Evolutionary conservation across 2,329 filamentous ascomycete genomes (phyloP).

Genomic region (Cytospora mali): DNA sequence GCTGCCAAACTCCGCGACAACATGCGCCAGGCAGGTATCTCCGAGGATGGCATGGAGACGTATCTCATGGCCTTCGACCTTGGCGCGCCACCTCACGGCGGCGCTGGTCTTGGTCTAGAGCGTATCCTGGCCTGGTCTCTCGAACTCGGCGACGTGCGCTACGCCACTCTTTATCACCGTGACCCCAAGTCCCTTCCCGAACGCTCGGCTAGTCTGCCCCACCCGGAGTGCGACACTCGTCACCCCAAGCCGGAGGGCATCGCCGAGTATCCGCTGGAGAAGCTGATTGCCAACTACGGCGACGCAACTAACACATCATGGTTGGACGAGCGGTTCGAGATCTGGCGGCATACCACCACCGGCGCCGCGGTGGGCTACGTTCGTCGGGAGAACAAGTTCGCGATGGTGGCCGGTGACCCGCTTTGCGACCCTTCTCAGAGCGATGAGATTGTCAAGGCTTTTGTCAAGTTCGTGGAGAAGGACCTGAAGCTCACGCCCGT

Average conservation of each 20-base stretch:
- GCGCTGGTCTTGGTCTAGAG: constrained; percentile 87
- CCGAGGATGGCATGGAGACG: constrained; percentile 83
- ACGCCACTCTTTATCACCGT: constrained; percentile 83
- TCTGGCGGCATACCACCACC: constrained; percentile 79
- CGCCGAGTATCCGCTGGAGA: constrained; percentile 61
- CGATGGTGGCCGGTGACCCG: constrained; percentile 84
- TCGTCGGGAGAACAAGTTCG: constrained; percentile 70
- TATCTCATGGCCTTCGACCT: constrained; percentile 88
- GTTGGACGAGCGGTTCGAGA: constrained; percentile 84
- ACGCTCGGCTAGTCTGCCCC: constrained; percentile 68
- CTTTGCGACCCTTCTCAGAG: constrained; percentile 82
- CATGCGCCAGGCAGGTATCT: constrained; percentile 75
- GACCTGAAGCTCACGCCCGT: constrained; percentile 74
- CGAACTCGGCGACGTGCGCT: constrained; percentile 84
- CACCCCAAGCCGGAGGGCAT: constrained; percentile 47
- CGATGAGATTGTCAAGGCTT: constrained; percentile 70
- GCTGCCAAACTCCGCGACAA: constrained; percentile 72
- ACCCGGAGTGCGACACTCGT: constrained; percentile 82
- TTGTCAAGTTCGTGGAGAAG: constrained; percentile 73
- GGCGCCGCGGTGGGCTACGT: constrained; percentile 87
- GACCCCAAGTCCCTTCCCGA: constrained; percentile 85
- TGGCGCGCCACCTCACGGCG: constrained; percentile 86
- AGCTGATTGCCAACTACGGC: constrained; percentile 93
- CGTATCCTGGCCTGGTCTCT: constrained; percentile 85
- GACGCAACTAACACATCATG: constrained; percentile 93